Evolutionary conservation across 805 yeast genomes (phyloP).

Genomic region (Pichia thaimueangensis): DNA sequence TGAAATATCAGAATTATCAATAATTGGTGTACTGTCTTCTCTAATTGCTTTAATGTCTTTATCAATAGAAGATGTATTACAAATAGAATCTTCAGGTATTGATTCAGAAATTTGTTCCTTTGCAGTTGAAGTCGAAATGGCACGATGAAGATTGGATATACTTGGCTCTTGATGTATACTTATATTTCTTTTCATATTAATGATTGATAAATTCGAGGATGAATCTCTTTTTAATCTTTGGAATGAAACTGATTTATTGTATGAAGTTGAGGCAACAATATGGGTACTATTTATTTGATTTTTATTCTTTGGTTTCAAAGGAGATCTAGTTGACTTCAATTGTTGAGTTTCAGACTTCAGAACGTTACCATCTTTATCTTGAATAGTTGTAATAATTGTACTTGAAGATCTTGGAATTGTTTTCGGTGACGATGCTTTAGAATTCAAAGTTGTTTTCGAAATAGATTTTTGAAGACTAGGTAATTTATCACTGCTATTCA

Average conservation of each 20-base stretch:
- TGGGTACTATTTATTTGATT: conserved; percentile 26
- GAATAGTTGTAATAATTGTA: conserved; percentile 28
- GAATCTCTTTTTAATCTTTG: conserved; percentile 18
- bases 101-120: neutral
- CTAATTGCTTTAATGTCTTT: neutral
- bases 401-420: conserved; percentile 27
- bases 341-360: conserved; percentile 19
- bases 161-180: conserved; percentile 10
- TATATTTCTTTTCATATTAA: conserved; percentile 14
- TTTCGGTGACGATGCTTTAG: neutral
- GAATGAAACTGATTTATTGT: conserved; percentile 43
- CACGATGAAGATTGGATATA: conserved; percentile 4
- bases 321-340: conserved; percentile 2
- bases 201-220: conserved; percentile 11
- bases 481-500: conserved; percentile 3
- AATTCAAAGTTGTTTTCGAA: conserved; percentile 6
- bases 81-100: neutral
- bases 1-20: conserved; percentile 7
- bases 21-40: neutral
- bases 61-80: neutral
- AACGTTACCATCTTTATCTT: conserved; percentile 29
- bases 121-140: neutral
- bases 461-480: conserved; percentile 8
- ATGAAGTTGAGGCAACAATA: conserved; percentile 43
- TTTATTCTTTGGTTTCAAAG: neutral